A percentile compares a stretch with the other conserved stretches of the same genome.
These are phyloP conservation scores for Rhododendron williamsianum DNA, from an alignment of 148 eudicot genomes.

Conservation along the genomic window DNA sequence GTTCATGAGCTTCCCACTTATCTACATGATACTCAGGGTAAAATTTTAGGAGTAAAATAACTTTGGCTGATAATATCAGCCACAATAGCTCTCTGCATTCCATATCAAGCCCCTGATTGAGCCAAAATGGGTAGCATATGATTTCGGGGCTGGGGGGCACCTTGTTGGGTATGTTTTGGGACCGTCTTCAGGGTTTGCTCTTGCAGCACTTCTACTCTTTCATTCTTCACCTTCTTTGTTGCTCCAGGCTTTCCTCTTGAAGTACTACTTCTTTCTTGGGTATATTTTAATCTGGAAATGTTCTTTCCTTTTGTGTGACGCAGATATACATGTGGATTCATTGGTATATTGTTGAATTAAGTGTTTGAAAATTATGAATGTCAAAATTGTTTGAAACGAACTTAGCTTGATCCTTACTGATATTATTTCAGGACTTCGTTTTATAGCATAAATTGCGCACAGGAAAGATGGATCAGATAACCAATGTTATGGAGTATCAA, in stretches of 20 bases:
- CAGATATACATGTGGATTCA: background rate
- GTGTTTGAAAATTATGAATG: background rate
- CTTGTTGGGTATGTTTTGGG: background rate
- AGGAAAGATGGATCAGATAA: slow-evolving; percentile 43
- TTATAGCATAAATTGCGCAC: background rate
- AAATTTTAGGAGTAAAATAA: background rate
- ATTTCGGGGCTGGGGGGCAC: background rate
- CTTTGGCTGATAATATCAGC: background rate
- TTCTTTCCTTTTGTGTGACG: background rate
- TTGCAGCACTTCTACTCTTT: background rate
- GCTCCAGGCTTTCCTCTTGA: background rate
- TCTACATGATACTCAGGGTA: background rate
- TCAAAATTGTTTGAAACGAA: background rate
- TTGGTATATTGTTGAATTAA: background rate
- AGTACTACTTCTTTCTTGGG: background rate
- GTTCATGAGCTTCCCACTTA: background rate
- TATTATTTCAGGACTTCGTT: slow-evolving; percentile 1
- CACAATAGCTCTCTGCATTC: background rate
- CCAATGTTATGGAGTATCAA: slow-evolving; percentile 78
- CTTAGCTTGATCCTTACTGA: background rate
- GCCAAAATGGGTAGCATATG: background rate
- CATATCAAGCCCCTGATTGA: background rate
- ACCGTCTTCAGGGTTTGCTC: background rate
- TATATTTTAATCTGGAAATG: background rate
- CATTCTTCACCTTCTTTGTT: slow-evolving; percentile 1